Evolutionary conservation across 306 rosid species (phyloP), one percentile per base, ranked within the genome.

Genomic region (Parietaria judaica): DNA sequence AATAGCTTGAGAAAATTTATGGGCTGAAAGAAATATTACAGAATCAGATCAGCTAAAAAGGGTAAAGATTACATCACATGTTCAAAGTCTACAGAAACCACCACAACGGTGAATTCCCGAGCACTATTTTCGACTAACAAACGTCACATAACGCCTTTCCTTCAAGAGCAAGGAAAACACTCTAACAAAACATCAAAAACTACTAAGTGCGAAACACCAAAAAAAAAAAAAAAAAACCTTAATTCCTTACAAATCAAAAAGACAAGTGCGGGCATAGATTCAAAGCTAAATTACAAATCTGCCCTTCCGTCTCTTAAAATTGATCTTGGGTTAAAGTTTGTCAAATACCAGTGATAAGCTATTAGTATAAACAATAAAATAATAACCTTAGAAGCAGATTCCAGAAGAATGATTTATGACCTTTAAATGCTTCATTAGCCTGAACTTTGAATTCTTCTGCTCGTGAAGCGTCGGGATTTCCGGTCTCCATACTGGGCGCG

Each of bases 361-460:
- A 12, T n/a, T 45, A 14, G 38, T 8, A 44, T 38, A 37, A 58
- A 41, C 14, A 56, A 41, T 44, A 63, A 44, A 34, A 35, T 13
- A 48, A 55, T 11, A 50, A 60, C 36, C 57, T 15, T 34, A 62
- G 47, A 37, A 51, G 51, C 39, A 14, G 51, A 59, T 61, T 43
- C 54, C 49, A 61, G 50, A 66, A 46, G 56, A 61, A 66, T 70
- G 56, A 39, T 53, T 52, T 73, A 52, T 70, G 71, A 88, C 99
- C 96, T 51, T 78, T 70, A 74, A 86, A 92, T 66, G 95, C 95
- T 68, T 84, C 83, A 66, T 92, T 92, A 38, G 99, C 99, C 54
- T 67, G 90, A 58, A 72, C 23, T 62, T 92, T 94, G 69, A 84
- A 31, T 79, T 88, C 88, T 78, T 92, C 99, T 16, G 96, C 95